Evolutionary conservation across 2,329 filamentous ascomycete genomes (phyloP), one percentile per base, ranked within the genome.

Genomic region (Lecanicillium sp.): DNA sequence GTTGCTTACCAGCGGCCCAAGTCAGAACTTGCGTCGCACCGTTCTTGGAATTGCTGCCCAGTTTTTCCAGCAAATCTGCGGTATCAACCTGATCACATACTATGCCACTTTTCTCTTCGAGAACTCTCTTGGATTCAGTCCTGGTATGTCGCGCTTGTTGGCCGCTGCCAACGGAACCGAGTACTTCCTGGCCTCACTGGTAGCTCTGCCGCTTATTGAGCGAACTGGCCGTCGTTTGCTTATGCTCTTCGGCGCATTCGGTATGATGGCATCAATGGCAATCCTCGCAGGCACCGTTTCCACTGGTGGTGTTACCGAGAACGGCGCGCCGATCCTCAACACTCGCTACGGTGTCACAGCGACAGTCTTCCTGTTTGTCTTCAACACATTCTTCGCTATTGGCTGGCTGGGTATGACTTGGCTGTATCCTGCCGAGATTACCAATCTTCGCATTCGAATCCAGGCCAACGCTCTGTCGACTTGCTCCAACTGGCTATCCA

Each of bases 221-320:
- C 65, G 68, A 3, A 69, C 71, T 15, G 77, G 76, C 5, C 70
- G 80, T 15, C 67, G 80, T 4, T 64, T 66, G 29, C 64, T 84
- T 39, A 82, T 84, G 71, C 53, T 83, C 20, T 70, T 78, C 42
- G 78, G 78, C 18, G 75, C 77, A 0, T 60, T 73, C 34, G 77
- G 76, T 16, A 83, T 83, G 79, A 73, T 25, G 78, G 53, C 73
- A 2, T 73, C 68, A 37, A 82, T 83, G 79, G 65, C 75, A 9
- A 63, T 83, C 37, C 58, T 72, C 40, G 56, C 60, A 4, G 55
- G 56, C 28, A 49, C 54, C 2, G 43, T 47, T 1, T 49, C 51
- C 5, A 53, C 55, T 0, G 60, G 61, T 22, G 52, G 49, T 4
- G 55, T 56, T 8, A 41, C 40, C 7, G 51, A 50, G 2, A 47